Conservation (phyloP, 257 asterid genomes). For the Lycium ferocissimum region DNA sequence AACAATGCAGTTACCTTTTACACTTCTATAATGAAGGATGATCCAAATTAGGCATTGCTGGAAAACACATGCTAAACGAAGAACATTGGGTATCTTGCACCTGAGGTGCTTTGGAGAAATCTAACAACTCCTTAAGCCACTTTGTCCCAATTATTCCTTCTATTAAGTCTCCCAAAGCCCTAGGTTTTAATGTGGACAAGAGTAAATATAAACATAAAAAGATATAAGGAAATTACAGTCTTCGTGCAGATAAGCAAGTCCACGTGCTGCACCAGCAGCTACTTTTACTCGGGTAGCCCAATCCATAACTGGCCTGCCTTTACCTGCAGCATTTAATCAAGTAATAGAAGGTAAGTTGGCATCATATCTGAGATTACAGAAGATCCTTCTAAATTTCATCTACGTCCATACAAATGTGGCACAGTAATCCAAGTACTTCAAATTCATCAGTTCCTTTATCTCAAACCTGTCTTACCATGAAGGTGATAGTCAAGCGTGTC, state of each 20-base stretch:
- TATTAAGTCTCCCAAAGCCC: slow-evolving; percentile 16
- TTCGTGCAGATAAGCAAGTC: slow-evolving; percentile 91
- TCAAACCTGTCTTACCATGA: slow-evolving; percentile 57
- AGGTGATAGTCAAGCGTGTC: slow-evolving; percentile 83
- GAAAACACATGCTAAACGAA: background rate
- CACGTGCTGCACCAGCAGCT: slow-evolving; percentile 94
- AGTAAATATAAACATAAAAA: background rate
- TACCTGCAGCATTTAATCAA: slow-evolving; percentile 45
- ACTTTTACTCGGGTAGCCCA: slow-evolving; percentile 88
- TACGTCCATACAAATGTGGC: background rate
- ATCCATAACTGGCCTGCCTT: slow-evolving; percentile 59
- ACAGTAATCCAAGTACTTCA: background rate
- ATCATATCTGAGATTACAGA: background rate
- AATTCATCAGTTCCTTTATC: slow-evolving; percentile 4
- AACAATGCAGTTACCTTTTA: background rate
- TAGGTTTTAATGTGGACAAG: background rate
- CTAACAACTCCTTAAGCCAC: background rate
- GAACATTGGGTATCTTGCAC: background rate
- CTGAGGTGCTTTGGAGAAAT: background rate
- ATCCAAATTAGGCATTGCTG: background rate
- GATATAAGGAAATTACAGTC: slow-evolving; percentile 63
- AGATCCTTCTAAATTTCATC: slow-evolving; percentile 6
- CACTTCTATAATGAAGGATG: slow-evolving; percentile 9
- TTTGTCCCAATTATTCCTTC: background rate
- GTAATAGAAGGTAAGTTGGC: background rate